Evolutionary conservation across 805 yeast genomes (phyloP).

Genomic region (Ogataea dorogensis): DNA sequence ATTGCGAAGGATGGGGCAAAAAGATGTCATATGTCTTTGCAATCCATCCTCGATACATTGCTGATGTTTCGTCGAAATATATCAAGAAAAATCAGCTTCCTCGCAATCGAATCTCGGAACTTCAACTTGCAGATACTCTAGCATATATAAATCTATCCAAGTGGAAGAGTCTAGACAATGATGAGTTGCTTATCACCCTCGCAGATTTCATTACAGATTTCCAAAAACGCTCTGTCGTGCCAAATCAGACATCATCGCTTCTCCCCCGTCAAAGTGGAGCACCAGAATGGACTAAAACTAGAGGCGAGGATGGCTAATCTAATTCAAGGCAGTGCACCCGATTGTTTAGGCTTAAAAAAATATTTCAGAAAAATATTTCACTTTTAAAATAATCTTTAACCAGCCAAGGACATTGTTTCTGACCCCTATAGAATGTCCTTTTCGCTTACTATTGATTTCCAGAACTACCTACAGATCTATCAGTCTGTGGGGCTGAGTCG

Average conservation of each 20-base stretch:
- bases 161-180: slow-evolving; percentile 31
- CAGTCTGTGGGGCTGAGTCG: slow-evolving; percentile 17
- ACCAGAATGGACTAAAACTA: slow-evolving; percentile 65
- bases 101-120: slow-evolving; percentile 45
- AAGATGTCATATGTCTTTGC: slow-evolving; percentile 87
- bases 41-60: slow-evolving; percentile 55
- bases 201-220: slow-evolving; percentile 38
- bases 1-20: slow-evolving; percentile 88
- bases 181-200: slow-evolving; percentile 38
- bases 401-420: background rate
- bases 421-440: slow-evolving; percentile 5
- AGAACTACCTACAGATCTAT: slow-evolving; percentile 23
- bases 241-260: slow-evolving; percentile 9
- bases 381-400: background rate
- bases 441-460: slow-evolving; percentile 26
- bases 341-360: slow-evolving; percentile 4
- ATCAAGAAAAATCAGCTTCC: slow-evolving; percentile 47
- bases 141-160: slow-evolving; percentile 36
- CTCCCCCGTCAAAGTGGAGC: slow-evolving; percentile 75
- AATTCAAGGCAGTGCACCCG: slow-evolving; percentile 7
- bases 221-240: slow-evolving; percentile 28
- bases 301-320: slow-evolving; percentile 72
- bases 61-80: slow-evolving; percentile 72
- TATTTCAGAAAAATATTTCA: slow-evolving; percentile 11
- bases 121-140: slow-evolving; percentile 37